These are phyloP conservation scores for Aspergillus versicolor DNA, from an alignment of 2,329 filamentous ascomycete species.

Conservation along the genomic window DNA sequence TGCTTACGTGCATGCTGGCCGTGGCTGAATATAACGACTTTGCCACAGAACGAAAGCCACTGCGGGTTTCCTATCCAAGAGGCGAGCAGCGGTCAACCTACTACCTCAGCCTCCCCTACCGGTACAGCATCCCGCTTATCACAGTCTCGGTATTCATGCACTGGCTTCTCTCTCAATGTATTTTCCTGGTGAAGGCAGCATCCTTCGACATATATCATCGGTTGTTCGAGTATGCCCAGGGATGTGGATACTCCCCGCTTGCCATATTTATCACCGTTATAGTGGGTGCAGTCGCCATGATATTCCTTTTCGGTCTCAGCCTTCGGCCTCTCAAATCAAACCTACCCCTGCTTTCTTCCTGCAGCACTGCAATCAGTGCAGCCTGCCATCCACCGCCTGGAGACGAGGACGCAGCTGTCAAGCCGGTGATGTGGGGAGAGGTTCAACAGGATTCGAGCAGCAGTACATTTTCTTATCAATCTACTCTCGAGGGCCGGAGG, in stretches of 20 bases:
- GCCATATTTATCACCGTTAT: not conserved
- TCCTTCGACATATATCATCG: not conserved
- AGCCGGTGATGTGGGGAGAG: no score
- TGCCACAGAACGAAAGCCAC: conserved; percentile 34
- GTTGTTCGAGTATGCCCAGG: no score
- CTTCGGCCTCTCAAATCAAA: not conserved
- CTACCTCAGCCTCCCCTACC: conserved; percentile 45
- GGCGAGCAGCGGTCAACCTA: conserved; percentile 46
- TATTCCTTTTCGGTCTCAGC: not conserved
- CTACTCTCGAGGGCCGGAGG: no score
- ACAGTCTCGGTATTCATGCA: conserved; percentile 38
- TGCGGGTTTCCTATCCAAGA: conserved; percentile 45
- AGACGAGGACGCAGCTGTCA: no score
- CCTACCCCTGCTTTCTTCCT: not conserved
- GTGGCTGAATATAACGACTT: conserved; percentile 51
- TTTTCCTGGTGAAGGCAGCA: conserved; percentile 37
- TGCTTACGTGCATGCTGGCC: conserved; percentile 47
- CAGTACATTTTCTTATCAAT: no score
- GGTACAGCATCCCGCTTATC: conserved; percentile 32
- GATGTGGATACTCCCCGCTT: not conserved
- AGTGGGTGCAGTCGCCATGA: not conserved
- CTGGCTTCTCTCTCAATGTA: conserved; percentile 48
- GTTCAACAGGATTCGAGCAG: no score
- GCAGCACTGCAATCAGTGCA: no score
- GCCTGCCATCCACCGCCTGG: no score